Evolutionary conservation across 2,329 filamentous ascomycete genomes (phyloP).

Genomic region (Colletotrichum eleusines): DNA sequence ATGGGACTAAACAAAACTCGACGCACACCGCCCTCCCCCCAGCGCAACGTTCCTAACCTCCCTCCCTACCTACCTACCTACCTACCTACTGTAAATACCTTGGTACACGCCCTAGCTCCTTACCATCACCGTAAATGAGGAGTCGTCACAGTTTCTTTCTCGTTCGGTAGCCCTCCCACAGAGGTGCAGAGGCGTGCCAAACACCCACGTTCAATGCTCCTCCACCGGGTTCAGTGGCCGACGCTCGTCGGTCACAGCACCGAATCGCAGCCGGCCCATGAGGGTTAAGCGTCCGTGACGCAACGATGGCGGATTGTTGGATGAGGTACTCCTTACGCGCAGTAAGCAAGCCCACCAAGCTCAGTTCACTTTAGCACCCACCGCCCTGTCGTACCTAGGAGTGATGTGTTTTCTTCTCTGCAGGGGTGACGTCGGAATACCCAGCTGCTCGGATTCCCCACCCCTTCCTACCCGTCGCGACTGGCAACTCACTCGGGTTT

Average conservation of each 20-base stretch:
- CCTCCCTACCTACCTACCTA: no score
- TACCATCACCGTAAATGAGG: background rate
- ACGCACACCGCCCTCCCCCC: constrained; percentile 1
- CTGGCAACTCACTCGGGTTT: constrained; percentile 4
- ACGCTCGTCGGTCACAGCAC: background rate
- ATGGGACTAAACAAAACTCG: background rate
- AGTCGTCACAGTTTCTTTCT: background rate
- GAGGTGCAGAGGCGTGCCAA: background rate
- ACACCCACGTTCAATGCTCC: background rate
- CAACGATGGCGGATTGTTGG: background rate
- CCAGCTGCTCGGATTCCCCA: constrained; percentile 32
- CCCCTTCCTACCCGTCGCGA: constrained; percentile 8
- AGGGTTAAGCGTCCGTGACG: background rate
- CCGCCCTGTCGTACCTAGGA: background rate
- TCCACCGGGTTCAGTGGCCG: background rate
- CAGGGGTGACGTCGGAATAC: constrained; percentile 31
- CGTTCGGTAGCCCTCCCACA: background rate
- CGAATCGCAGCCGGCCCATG: constrained; percentile 2
- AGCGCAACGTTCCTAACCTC: background rate
- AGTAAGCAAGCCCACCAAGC: background rate
- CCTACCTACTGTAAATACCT: no score
- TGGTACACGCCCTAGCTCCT: background rate
- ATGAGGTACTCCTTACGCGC: background rate
- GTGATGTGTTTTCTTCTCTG: constrained; percentile 7
- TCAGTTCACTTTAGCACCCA: background rate